phyloP scores from a whole-genome alignment of 495 filamentous ascomycete species.

The Lentithecium fluviatile region DNA sequence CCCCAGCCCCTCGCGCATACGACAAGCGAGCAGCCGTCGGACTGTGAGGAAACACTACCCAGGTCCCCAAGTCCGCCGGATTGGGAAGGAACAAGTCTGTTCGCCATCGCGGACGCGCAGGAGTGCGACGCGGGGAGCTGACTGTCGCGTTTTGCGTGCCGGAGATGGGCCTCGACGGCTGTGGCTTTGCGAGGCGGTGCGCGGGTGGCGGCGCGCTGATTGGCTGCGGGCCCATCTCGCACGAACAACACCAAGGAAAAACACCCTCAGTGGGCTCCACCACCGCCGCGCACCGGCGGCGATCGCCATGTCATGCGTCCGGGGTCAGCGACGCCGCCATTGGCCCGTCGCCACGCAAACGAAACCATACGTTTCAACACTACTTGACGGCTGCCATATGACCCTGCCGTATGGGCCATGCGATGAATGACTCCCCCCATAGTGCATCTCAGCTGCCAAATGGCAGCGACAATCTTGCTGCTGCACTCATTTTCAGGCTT shows the following conservation, averaged over 20 bases:
- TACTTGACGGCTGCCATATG: slow-evolving; percentile 10
- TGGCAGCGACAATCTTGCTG: neutral
- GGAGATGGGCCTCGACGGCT: neutral
- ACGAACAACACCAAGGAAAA: no score
- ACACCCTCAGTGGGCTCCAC: no score
- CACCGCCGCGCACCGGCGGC: neutral
- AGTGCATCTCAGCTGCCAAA: neutral
- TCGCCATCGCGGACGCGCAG: slow-evolving; percentile 8
- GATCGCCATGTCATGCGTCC: slow-evolving; percentile 2
- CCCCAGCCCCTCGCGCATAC: slow-evolving; percentile 16
- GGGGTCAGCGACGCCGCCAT: neutral
- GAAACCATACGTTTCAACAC: slow-evolving; percentile 9
- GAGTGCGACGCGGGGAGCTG: slow-evolving; percentile 9
- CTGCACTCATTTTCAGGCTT: neutral
- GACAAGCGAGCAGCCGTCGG: neutral
- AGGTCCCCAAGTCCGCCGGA: slow-evolving; percentile 7
- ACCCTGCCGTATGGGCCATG: slow-evolving; percentile 2
- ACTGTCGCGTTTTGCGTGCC: neutral
- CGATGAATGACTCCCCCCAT: neutral
- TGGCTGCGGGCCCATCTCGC: no score
- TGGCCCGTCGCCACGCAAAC: slow-evolving; percentile 9
- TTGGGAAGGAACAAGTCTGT: slow-evolving; percentile 10
- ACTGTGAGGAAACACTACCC: slow-evolving; percentile 1
- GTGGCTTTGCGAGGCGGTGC: slow-evolving; percentile 1
- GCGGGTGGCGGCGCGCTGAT: no score